A percentile compares a stretch with the other conserved stretches of the same genome.
These are phyloP conservation scores for Blastocystis hominis DNA, from an alignment of 352 stramenopile genomes.

Conservation along the genomic window DNA sequence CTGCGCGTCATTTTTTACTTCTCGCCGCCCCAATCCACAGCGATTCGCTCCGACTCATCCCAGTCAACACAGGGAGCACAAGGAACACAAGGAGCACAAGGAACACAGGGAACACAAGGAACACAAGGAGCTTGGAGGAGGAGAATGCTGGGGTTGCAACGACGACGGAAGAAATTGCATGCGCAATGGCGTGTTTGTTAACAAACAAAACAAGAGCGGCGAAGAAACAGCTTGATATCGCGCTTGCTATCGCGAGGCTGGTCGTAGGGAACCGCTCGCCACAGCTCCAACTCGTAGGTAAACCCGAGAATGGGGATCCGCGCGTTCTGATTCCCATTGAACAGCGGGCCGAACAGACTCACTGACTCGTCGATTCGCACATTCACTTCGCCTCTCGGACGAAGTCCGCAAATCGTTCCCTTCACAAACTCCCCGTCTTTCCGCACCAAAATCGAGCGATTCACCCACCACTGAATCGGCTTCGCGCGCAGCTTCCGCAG, in stretches of 20 bases:
- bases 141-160: too few species aligned
- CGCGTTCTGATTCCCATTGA: neutral
- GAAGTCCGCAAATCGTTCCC: neutral
- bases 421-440: neutral
- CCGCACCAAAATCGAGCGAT: neutral
- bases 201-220: neutral
- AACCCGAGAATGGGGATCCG: neutral
- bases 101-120: too few species aligned
- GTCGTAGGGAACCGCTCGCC: neutral
- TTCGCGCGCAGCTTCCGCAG: conserved; percentile 36
- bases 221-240: neutral
- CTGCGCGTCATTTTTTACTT: conserved; percentile 14
- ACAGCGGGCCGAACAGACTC: neutral
- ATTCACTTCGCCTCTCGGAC: neutral
- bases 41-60: too few species aligned
- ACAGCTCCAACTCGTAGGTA: neutral
- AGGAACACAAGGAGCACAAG: too few species aligned
- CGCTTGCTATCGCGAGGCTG: neutral
- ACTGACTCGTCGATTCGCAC: neutral
- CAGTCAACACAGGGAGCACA: neutral
- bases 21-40: neutral
- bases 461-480: conserved; percentile 23
- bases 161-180: neutral
- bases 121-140: too few species aligned
- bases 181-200: neutral